Evolutionary conservation across 495 filamentous ascomycete species (phyloP).

Genomic region (Chaetomium tenue): DNA sequence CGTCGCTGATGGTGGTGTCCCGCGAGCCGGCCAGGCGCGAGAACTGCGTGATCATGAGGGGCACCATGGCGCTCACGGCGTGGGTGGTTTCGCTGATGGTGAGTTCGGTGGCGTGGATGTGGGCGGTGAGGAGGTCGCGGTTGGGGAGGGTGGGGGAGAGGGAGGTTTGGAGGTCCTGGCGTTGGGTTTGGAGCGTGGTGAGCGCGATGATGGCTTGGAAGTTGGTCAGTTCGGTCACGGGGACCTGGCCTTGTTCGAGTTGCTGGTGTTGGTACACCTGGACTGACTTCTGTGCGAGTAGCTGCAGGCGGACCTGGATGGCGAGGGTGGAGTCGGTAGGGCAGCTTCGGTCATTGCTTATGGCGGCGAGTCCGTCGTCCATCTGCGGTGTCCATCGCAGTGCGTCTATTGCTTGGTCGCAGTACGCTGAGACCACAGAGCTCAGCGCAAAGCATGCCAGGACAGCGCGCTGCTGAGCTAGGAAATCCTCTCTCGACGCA

Average conservation of each 20-base stretch:
- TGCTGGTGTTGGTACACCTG: background rate
- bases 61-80: background rate
- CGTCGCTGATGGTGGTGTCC: background rate
- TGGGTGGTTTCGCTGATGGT: background rate
- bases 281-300: background rate
- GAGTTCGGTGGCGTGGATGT: background rate
- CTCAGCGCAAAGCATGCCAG: background rate
- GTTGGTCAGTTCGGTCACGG: background rate
- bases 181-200: background rate
- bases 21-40: background rate
- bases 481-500: background rate
- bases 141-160: background rate
- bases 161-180: background rate
- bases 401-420: background rate
- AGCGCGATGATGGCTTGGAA: background rate
- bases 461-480: background rate
- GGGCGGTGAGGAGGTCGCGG: background rate
- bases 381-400: background rate
- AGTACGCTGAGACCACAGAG: background rate
- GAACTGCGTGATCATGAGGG: background rate
- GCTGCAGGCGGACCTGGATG: background rate
- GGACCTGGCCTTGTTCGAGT: background rate
- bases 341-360: background rate
- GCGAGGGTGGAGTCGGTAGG: background rate
- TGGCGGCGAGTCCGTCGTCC: background rate